A percentile compares a stretch with the other conserved stretches of the same genome.
These are phyloP conservation scores for Annulohypoxylon stygium DNA, from an alignment of 495 filamentous ascomycete genomes.

Conservation along the genomic window DNA sequence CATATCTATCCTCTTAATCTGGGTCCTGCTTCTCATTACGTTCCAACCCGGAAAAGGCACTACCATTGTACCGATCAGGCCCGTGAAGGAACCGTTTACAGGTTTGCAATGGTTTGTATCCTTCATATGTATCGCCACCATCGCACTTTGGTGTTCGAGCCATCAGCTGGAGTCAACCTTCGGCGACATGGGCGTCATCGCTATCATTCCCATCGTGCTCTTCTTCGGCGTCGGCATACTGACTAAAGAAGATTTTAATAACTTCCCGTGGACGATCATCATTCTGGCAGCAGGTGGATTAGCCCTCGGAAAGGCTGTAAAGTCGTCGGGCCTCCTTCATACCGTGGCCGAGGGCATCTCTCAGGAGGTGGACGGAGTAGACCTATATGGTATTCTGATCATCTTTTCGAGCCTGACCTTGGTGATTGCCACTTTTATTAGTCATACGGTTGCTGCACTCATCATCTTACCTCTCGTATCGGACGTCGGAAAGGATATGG, in stretches of 20 bases:
- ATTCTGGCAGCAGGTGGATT: conserved; percentile 96
- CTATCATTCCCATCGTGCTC: conserved; percentile 92
- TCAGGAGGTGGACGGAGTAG: conserved; percentile 76
- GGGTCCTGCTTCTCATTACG: conserved; percentile 84
- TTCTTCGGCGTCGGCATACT: conserved; percentile 98
- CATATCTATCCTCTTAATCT: conserved; percentile 89
- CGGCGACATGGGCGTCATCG: conserved; percentile 98
- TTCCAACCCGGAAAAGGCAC: conserved; percentile 88
- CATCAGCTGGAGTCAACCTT: conserved; percentile 89
- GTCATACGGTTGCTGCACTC: conserved; percentile 94
- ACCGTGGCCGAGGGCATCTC: conserved; percentile 85
- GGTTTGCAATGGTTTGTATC: conserved; percentile 95
- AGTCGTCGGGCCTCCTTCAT: conserved; percentile 91
- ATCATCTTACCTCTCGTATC: conserved; percentile 94
- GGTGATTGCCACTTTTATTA: conserved; percentile 97
- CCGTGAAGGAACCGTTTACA: conserved; percentile 87
- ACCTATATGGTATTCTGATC: conserved; percentile 87
- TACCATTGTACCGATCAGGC: conserved; percentile 91
- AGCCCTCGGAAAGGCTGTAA: conserved; percentile 93
- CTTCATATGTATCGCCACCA: conserved; percentile 85
- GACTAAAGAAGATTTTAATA: conserved; percentile 99
- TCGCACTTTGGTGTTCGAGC: conserved; percentile 90
- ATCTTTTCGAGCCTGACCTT: conserved; percentile 89
- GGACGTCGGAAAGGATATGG: conserved; percentile 85
- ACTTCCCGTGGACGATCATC: conserved; percentile 99